A percentile compares a stretch with the other conserved stretches of the same genome.
phyloP scores from a whole-genome alignment of 2,329 filamentous ascomycete genomes.

The Calonectria crousiana region DNA sequence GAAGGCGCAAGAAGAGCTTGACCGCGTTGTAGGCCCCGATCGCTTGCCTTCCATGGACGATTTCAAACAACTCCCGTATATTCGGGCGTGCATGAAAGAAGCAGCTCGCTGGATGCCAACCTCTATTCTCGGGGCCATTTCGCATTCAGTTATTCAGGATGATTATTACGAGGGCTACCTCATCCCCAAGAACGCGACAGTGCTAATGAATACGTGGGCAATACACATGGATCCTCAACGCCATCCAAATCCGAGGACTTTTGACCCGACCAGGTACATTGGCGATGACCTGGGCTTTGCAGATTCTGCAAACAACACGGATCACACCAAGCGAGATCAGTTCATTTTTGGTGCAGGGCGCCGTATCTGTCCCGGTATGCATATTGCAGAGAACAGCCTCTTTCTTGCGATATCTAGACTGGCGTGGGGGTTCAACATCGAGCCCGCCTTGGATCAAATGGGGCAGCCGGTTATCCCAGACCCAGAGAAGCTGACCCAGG shows the following conservation, averaged over 20 bases:
- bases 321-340: neutral
- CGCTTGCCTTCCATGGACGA: neutral
- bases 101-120: neutral
- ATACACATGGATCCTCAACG: conserved; percentile 2
- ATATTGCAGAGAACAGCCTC: neutral
- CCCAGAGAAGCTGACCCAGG: neutral
- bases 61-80: neutral
- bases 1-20: neutral
- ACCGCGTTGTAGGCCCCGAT: neutral
- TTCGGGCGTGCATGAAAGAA: neutral
- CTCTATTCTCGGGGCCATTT: neutral
- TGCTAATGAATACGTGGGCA: neutral
- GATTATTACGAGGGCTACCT: neutral
- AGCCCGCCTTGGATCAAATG: neutral
- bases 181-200: neutral
- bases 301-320: neutral
- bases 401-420: neutral
- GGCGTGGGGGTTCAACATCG: neutral
- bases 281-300: neutral
- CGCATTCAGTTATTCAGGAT: neutral
- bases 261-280: neutral
- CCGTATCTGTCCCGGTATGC: neutral
- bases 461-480: neutral
- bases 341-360: neutral
- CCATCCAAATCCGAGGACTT: neutral